Base-by-base conservation (phyloP, 2,329 filamentous ascomycete genomes). In the Cyanodermella asteris region DNA sequence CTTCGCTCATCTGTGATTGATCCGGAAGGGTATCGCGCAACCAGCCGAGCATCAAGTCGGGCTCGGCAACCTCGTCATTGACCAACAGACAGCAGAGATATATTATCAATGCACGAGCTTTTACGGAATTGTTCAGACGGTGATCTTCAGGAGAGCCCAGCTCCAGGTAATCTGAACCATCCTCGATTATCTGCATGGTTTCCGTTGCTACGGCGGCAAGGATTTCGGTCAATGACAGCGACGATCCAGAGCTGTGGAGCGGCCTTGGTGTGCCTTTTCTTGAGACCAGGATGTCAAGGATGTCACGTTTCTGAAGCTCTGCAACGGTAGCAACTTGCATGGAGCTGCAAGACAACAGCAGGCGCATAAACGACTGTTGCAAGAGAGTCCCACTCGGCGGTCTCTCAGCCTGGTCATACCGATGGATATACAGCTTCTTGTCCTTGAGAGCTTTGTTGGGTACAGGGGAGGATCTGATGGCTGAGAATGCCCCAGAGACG, bases 351-450 rank as follows among this genome's bases (percentile, higher is more conserved):
- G 80, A 68, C 17, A 81, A 72, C 8, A 93, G 59, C 16, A 94
- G 64, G 46, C 69, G 72, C 60, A 90, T 80, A 43, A 91, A 90
- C 34, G 73, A 81, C 40, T 78, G 69, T 44, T 91, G 81, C 13
- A 97, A 51, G 5, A 94, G 61, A 72, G 93, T 87, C 8, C 82
- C 80, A 7, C 87, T 81, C 21, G 97, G 53, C 1, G 90, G 84
- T 12, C 78, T 66, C 7, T 76, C 76, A 30, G 67, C 61, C 10
- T 70, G 64, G 15, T 77, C 69, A 50, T 94, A 97, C 32, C 82
- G 75, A 22, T 73, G 75, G 28, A 78, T 54, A 47, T 78, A 80
- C 34, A 72, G 69, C 50, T 76, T 90, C 87, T 87, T 97, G 35
- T 91, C 76, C 39, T 70, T 74, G 12, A 77, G 55, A 15, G 63